Percentiles rank a stretch among this genome's conserved stretches.
These are phyloP conservation scores for Turnera subulata DNA, from an alignment of 345 rosid species.

Conservation along the genomic window DNA sequence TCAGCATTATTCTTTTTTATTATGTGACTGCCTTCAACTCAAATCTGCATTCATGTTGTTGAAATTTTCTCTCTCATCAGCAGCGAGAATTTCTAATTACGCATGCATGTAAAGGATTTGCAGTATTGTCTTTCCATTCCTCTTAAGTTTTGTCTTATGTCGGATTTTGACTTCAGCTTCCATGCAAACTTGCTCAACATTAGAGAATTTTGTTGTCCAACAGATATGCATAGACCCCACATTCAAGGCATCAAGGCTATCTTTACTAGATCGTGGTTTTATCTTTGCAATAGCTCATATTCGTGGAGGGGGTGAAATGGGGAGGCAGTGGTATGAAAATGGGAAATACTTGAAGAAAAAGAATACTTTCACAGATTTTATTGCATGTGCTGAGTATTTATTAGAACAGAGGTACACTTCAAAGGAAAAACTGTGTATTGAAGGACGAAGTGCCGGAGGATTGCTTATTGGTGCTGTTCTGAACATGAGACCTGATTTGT, in stretches of 20 bases:
- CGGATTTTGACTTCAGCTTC: neutral
- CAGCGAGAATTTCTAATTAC: neutral
- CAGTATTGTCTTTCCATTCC: neutral
- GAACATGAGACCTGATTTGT: slow-evolving; percentile 95
- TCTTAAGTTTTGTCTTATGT: neutral
- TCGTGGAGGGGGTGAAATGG: slow-evolving; percentile 99
- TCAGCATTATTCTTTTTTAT: no score
- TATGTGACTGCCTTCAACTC: no score
- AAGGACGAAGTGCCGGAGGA: slow-evolving; percentile 98
- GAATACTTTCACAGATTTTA: slow-evolving; percentile 86
- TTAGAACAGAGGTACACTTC: slow-evolving; percentile 61
- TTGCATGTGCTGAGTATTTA: slow-evolving; percentile 73
- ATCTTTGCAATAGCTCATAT: slow-evolving; percentile 80
- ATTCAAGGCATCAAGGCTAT: slow-evolving; percentile 70
- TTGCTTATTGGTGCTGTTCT: slow-evolving; percentile 90
- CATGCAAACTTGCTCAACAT: neutral
- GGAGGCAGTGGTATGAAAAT: slow-evolving; percentile 95
- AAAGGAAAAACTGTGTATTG: slow-evolving; percentile 75
- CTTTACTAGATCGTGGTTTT: slow-evolving; percentile 89
- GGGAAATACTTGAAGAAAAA: slow-evolving; percentile 82
- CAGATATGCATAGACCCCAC: slow-evolving; percentile 65
- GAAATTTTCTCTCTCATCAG: no score
- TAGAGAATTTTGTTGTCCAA: slow-evolving; percentile 11
- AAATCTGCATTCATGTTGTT: neutral
- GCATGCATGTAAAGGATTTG: neutral